Conservation (phyloP, 352 stramenopile species). For the Phytophthora pinifolia region DNA sequence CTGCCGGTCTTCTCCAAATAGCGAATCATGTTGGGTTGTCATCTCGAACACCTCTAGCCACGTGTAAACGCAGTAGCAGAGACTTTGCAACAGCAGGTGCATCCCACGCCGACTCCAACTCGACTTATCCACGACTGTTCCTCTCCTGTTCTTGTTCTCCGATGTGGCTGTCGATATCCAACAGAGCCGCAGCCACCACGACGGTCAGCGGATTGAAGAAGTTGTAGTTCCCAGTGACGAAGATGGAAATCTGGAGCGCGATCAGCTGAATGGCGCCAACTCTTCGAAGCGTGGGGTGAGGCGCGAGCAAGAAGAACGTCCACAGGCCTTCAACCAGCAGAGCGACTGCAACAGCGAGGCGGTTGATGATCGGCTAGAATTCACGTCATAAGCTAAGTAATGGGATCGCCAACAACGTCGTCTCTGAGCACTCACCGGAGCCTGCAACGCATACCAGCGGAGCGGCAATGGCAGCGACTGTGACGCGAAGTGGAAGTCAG, state of each 20-base stretch:
- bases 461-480: slow-evolving; percentile 79
- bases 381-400: slow-evolving; percentile 14
- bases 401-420: background rate
- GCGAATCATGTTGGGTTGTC: slow-evolving; percentile 1
- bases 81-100: slow-evolving; percentile 10
- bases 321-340: slow-evolving; percentile 90
- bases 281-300: slow-evolving; percentile 49
- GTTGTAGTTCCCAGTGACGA: slow-evolving; percentile 93
- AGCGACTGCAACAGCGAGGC: slow-evolving; percentile 77
- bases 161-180: slow-evolving; percentile 28
- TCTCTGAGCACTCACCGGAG: slow-evolving; percentile 46
- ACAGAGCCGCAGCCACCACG: slow-evolving; percentile 30
- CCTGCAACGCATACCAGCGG: slow-evolving; percentile 85
- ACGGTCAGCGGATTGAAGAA: slow-evolving; percentile 94
- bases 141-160: background rate
- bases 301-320: slow-evolving; percentile 81
- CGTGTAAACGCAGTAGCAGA: slow-evolving; percentile 34
- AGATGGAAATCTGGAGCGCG: slow-evolving; percentile 82
- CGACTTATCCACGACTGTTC: slow-evolving; percentile 11
- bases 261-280: slow-evolving; percentile 68
- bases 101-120: slow-evolving; percentile 30
- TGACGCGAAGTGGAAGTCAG: slow-evolving; percentile 93
- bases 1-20: slow-evolving; percentile 6
- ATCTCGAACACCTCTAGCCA: slow-evolving; percentile 30
- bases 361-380: slow-evolving; percentile 64